Conservation (phyloP, 2,329 filamentous ascomycete species). For the Botryotinia globosa region DNA sequence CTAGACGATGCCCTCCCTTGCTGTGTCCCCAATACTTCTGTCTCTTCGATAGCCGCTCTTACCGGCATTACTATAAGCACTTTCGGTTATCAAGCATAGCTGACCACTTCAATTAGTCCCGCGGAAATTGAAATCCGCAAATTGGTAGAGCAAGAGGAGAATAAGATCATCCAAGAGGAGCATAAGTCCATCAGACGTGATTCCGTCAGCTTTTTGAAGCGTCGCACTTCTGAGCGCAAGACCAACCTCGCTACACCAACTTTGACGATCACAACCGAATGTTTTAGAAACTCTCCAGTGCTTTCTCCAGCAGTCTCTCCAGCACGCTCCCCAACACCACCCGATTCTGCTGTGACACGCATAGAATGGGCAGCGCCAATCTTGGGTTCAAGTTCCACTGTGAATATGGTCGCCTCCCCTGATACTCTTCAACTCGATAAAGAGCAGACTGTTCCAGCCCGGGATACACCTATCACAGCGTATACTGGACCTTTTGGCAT, state of each 20-base stretch:
- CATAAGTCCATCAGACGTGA: slow-evolving; percentile 13
- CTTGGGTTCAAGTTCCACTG: neutral
- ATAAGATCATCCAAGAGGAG: slow-evolving; percentile 6
- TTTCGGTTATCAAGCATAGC: neutral
- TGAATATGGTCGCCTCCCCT: neutral
- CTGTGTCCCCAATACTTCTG: neutral
- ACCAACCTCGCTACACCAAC: neutral
- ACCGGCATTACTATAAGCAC: neutral
- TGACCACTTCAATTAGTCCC: neutral
- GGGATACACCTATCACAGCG: too few relatives aligned
- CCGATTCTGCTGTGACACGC: neutral
- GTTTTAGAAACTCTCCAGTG: neutral
- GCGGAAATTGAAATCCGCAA: neutral
- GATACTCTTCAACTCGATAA: neutral
- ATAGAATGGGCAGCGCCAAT: neutral
- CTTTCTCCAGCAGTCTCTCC: neutral
- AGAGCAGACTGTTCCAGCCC: neutral
- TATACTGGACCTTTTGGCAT: neutral
- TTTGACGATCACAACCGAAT: slow-evolving; percentile 1
- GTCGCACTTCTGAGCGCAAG: slow-evolving; percentile 13
- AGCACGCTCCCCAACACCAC: neutral
- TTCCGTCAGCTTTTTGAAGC: neutral
- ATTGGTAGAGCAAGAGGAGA: slow-evolving; percentile 14
- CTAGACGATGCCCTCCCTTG: too few relatives aligned
- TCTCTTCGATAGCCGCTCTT: neutral